Base-by-base conservation (phyloP, 2,329 filamentous ascomycete species). In the Talaromyces sp. region DNA sequence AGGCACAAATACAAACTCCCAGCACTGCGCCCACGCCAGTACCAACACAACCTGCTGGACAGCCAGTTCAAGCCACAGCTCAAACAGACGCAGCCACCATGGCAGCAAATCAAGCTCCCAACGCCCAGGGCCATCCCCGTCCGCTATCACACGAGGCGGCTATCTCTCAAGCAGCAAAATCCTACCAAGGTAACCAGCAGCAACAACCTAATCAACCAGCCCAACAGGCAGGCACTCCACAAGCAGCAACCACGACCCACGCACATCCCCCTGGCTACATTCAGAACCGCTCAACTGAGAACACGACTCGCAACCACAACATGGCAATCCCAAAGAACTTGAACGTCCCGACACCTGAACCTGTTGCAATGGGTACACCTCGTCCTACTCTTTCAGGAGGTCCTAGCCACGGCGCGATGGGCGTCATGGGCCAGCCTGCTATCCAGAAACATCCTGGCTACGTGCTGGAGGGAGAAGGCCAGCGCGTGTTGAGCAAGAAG, bases 401-500 rank as follows among this genome's bases (percentile, higher is more conserved):
- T 21, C 81, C 85, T 17, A 86, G 84, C 54, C 89, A 89, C 62
- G 86, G 86, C 6, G 82, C 88, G 0, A 88, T 88, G 55, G 91
- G 91, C 55, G 87, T 94, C 52, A 89, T 97, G 82, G 87, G 87
- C 53, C 91, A 96, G 68, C 92, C 94, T 0, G 89, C 90, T 2
- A 83, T 97, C 61, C 79, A 86, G 57, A 92, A 91, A 69, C 84
- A 90, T 45, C 90, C 91, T 0, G 85, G 86, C 0, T 96, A 90
- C 72, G 89, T 90, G 58, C 86, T 97, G 59, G 93, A 97, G 70
- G 89, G 90, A 31, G 92, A 96, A 69, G 91, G 91, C 25, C 91
- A 97, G 67, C 87, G 92, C 43, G 89, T 99, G 1, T 80, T 99
- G n/a, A 95, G 89, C 77, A 97, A 97, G 83, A 95, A 96, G 78